A percentile compares a stretch with the other conserved stretches of the same genome.
Conservation (phyloP, 1,284 basidiomycete genomes). For the Apiotrichum sp. region DNA sequence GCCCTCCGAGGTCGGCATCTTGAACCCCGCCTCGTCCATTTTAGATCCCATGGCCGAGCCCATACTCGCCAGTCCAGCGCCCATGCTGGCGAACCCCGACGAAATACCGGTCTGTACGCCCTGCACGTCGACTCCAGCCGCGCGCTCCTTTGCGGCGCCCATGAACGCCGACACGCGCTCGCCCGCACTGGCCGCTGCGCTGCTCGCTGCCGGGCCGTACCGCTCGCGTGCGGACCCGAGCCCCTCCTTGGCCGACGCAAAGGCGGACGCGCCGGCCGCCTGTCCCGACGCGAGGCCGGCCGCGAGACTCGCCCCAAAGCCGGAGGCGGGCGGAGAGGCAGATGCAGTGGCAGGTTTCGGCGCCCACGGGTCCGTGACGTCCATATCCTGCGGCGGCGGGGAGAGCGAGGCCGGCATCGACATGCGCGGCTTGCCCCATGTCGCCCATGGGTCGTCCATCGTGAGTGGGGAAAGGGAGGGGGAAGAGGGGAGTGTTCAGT, state of each 20-base stretch:
- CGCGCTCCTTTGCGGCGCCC: neutral
- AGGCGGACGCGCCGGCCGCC: neutral
- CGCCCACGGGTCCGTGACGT: slow-evolving; percentile 16
- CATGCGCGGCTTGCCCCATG: slow-evolving; percentile 12
- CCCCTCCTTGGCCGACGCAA: neutral
- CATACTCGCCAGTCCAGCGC: neutral
- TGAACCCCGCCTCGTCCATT: too few species aligned
- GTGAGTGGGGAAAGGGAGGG: neutral
- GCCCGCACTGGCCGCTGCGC: neutral
- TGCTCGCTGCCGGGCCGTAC: neutral
- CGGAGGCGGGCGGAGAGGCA: too few species aligned
- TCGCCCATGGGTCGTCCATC: slow-evolving; percentile 21
- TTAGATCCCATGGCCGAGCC: neutral
- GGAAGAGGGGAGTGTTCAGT: too few species aligned
- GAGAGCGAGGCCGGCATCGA: neutral
- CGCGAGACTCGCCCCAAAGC: too few species aligned
- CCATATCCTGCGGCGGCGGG: slow-evolving; percentile 7
- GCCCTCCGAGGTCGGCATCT: too few species aligned
- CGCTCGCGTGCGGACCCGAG: neutral
- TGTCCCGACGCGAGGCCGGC: neutral
- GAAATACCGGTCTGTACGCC: neutral
- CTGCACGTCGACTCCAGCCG: neutral
- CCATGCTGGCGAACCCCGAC: neutral
- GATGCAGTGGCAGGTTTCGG: too few species aligned
- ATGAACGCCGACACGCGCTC: neutral